These are phyloP conservation scores for Pelargonium myrrhifolium DNA, from an alignment of 441 rosid species.

Conservation along the genomic window DNA sequence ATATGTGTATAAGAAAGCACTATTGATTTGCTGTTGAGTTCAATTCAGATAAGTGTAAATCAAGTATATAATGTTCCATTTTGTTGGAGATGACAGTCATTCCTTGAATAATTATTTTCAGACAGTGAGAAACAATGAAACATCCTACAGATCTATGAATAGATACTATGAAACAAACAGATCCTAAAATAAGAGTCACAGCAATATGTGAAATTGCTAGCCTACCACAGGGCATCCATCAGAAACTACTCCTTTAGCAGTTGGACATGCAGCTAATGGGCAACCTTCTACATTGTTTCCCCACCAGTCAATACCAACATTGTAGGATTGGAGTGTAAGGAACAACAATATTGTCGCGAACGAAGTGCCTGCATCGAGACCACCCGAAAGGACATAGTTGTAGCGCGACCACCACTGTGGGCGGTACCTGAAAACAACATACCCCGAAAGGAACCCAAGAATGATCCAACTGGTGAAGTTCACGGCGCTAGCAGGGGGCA, in stretches of 20 bases:
- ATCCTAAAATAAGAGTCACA: background rate
- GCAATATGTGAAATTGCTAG: background rate
- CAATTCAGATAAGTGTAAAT: background rate
- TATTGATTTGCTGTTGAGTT: background rate
- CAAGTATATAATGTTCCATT: background rate
- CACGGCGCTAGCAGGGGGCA: constrained; percentile 78
- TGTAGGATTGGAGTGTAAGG: constrained; percentile 36
- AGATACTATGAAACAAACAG: no score
- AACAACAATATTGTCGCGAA: constrained; percentile 55
- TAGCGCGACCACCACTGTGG: constrained; percentile 57
- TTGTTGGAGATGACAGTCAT: no score
- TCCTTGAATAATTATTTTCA: no score
- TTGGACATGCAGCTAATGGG: constrained; percentile 59
- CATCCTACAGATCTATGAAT: no score
- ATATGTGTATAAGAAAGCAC: background rate
- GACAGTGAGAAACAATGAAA: no score
- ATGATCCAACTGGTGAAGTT: constrained; percentile 66
- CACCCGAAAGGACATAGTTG: constrained; percentile 63
- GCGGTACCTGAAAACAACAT: constrained; percentile 38
- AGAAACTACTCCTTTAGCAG: constrained; percentile 44
- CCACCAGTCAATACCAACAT: constrained; percentile 50
- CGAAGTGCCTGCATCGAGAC: constrained; percentile 70
- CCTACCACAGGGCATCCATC: constrained; percentile 51
- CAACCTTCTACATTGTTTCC: constrained; percentile 53
- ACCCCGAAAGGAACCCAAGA: constrained; percentile 55